phyloP scores from a whole-genome alignment of 441 rosid species.

The Gossypium davidsonii region DNA sequence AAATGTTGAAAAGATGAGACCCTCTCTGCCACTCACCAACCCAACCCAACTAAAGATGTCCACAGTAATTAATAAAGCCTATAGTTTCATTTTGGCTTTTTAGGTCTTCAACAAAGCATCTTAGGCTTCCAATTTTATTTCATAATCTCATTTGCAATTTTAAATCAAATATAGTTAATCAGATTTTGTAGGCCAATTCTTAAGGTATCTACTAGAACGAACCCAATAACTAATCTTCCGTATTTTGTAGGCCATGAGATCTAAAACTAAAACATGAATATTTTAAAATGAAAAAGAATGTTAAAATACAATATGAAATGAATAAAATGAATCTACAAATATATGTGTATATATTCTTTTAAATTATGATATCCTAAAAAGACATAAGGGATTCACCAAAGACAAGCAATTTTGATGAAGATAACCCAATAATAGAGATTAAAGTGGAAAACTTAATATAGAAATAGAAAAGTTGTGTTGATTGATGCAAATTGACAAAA shows the following conservation, averaged over 20 bases:
- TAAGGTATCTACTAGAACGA: no score
- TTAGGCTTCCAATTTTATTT: slow-evolving; percentile 14
- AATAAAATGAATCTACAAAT: no score
- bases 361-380: not conserved
- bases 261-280: no score
- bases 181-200: not conserved
- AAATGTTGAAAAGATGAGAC: slow-evolving; percentile 30
- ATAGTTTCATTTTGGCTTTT: slow-evolving; percentile 23
- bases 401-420: slow-evolving; percentile 6
- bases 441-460: slow-evolving; percentile 18
- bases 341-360: no score
- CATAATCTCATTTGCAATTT: not conserved
- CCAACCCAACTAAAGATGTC: slow-evolving; percentile 43
- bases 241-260: rapidly evolving
- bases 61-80: slow-evolving; percentile 23
- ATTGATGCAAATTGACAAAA: slow-evolving; percentile 24
- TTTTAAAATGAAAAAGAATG: no score
- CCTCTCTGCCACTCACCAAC: slow-evolving; percentile 53
- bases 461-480: slow-evolving; percentile 30
- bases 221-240: rapidly evolving
- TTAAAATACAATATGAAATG: no score
- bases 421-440: slow-evolving; percentile 20
- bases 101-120: slow-evolving; percentile 27
- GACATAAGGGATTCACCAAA: not conserved
- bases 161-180: not conserved